Evolutionary conservation across 805 yeast genomes (phyloP).

Genomic region (Suhomyces kilbournensis): DNA sequence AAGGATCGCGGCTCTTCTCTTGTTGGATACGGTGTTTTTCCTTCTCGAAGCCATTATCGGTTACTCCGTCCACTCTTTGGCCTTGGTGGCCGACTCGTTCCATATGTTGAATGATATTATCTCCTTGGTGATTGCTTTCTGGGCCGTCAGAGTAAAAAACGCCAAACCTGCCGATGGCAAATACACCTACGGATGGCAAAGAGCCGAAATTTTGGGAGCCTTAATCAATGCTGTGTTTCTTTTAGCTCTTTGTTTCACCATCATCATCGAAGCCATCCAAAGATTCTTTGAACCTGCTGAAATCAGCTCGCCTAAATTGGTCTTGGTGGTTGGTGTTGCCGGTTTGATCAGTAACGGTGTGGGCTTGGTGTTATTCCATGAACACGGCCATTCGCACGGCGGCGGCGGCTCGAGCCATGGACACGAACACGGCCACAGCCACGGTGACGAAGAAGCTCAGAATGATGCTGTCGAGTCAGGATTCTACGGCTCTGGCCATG

Average conservation of each 20-base stretch:
- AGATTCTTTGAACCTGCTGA: constrained; percentile 78
- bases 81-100: constrained; percentile 93
- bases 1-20: constrained; percentile 68
- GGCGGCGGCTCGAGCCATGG: constrained; percentile 15
- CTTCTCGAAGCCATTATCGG: constrained; percentile 81
- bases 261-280: constrained; percentile 88
- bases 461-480: constrained; percentile 3
- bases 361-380: constrained; percentile 87
- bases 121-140: constrained; percentile 82
- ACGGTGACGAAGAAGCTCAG: constrained; percentile 3
- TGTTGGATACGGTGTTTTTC: constrained; percentile 78
- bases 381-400: constrained; percentile 54
- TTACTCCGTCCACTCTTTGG: constrained; percentile 89
- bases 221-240: constrained; percentile 89
- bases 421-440: constrained; percentile 28
- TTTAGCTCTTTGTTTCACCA: constrained; percentile 88
- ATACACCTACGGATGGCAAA: constrained; percentile 96
- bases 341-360: constrained; percentile 81
- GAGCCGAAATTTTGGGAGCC: constrained; percentile 97
- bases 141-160: constrained; percentile 94
- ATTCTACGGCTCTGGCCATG: background rate
- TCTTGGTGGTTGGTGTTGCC: constrained; percentile 75
- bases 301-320: constrained; percentile 78
- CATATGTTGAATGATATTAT: constrained; percentile 96
- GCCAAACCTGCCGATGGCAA: constrained; percentile 77